A percentile compares a stretch with the other conserved stretches of the same genome.
Evolutionary conservation across 257 asterid species (phyloP).

Genomic region (Solanum bulbocastanum): DNA sequence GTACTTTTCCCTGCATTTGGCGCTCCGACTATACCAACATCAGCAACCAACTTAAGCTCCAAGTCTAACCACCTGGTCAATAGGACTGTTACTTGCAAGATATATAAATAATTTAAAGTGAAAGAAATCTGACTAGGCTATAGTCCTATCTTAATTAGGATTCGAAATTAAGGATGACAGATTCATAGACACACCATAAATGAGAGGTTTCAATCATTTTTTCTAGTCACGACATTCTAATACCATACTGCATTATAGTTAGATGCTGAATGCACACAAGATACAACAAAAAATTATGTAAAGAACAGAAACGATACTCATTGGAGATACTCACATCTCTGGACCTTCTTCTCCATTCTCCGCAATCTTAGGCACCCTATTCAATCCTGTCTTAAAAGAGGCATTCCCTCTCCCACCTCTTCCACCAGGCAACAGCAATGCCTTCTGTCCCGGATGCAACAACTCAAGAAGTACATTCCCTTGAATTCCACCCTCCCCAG

Average conservation of each 20-base stretch:
- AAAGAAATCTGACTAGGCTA: background rate
- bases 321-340: conserved; percentile 53
- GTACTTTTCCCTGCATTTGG: conserved; percentile 99
- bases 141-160: background rate
- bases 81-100: conserved; percentile 7
- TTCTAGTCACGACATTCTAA: background rate
- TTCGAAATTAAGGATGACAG: background rate
- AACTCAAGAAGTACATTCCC: conserved; percentile 58
- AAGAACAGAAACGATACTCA: background rate
- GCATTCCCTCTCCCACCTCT: conserved; percentile 97
- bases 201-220: background rate
- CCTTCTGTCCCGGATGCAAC: conserved; percentile 73
- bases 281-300: background rate
- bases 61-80: conserved; percentile 83
- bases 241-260: background rate
- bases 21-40: conserved; percentile 92
- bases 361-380: conserved; percentile 88
- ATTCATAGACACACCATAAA: background rate
- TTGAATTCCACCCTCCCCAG: conserved; percentile 27
- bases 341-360: conserved; percentile 92
- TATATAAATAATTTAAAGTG: background rate
- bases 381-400: conserved; percentile 65
- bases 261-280: background rate
- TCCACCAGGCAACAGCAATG: conserved; percentile 76
- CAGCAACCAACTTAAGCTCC: conserved; percentile 95